phyloP scores from a whole-genome alignment of 2,329 filamentous ascomycete species.

The Arthrinium phaeospermum region DNA sequence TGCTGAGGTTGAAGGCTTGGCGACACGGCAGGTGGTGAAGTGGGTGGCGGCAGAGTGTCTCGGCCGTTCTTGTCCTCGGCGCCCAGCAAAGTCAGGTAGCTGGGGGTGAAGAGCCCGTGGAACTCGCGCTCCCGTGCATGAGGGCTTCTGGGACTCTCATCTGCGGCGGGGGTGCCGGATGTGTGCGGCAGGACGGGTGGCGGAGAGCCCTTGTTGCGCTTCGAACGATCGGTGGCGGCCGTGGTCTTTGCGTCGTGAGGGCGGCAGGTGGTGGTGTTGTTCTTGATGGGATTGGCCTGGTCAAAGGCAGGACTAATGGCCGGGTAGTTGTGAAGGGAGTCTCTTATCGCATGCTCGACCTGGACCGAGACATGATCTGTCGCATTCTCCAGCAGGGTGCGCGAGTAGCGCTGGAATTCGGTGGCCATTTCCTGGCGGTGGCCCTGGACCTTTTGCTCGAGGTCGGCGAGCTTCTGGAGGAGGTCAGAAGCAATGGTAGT shows the following conservation, averaged over 20 bases:
- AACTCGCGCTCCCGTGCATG: conserved; percentile 65
- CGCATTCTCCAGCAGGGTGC: conserved; percentile 54
- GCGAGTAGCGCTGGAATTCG: conserved; percentile 62
- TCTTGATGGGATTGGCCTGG: conserved; percentile 35
- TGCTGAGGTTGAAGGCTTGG: conserved; percentile 35
- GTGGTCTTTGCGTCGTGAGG: conserved; percentile 21
- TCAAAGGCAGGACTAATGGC: conserved; percentile 48
- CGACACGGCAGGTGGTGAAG: conserved; percentile 25
- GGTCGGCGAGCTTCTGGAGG: conserved; percentile 58
- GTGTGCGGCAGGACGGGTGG: conserved; percentile 48
- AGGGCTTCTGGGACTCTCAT: conserved; percentile 46
- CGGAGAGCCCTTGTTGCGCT: conserved; percentile 40
- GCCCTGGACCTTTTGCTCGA: conserved; percentile 61
- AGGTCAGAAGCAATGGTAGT: conserved; percentile 58
- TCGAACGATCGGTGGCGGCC: conserved; percentile 32
- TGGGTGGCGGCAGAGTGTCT: conserved; percentile 27
- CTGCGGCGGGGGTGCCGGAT: conserved; percentile 42
- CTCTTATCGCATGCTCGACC: conserved; percentile 53
- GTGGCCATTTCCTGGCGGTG: conserved; percentile 63
- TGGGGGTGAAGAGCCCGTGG: conserved; percentile 67
- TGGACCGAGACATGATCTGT: conserved; percentile 52
- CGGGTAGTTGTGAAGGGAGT: conserved; percentile 51
- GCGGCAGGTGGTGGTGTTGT: conserved; percentile 28
- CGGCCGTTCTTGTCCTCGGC: conserved; percentile 31
- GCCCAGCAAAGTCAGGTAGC: conserved; percentile 67